Evolutionary conservation across 2,329 filamentous ascomycete genomes (phyloP).

Genomic region (Aspergillus melleus): DNA sequence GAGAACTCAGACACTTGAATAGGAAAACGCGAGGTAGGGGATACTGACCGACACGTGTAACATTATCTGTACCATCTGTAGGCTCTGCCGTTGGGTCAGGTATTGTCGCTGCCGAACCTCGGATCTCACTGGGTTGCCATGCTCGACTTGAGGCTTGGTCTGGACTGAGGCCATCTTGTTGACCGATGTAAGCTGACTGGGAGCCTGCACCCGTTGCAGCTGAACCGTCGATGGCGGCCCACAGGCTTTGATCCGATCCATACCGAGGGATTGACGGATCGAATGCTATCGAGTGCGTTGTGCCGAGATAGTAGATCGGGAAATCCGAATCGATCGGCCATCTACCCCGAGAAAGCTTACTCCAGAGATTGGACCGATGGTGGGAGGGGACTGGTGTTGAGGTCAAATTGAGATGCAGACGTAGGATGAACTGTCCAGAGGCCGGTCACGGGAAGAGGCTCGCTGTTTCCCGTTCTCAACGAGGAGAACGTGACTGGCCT

Average conservation of each 20-base stretch:
- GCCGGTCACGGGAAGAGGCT: constrained; percentile 4
- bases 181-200: constrained; percentile 4
- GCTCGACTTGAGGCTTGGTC: constrained; percentile 15
- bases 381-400: not conserved
- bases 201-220: constrained; percentile 16
- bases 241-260: constrained; percentile 29
- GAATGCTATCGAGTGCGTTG: not conserved
- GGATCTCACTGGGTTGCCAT: constrained; percentile 10
- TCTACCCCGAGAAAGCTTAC: not conserved
- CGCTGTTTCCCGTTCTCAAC: constrained; percentile 4
- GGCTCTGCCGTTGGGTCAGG: constrained; percentile 45
- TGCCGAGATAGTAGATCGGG: not conserved
- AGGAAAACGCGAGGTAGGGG: not conserved
- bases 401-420: not conserved
- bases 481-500: not conserved
- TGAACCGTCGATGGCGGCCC: constrained; percentile 19
- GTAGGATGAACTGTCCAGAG: not conserved
- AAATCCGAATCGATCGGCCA: not conserved
- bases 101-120: constrained; percentile 13
- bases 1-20: constrained; percentile 1
- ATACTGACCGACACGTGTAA: constrained; percentile 47
- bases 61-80: constrained; percentile 50
- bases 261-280: constrained; percentile 2
- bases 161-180: constrained; percentile 9
- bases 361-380: not conserved